Conservation (phyloP, 2,329 filamentous ascomycete species). For the Sporothrix euskadiensis region DNA sequence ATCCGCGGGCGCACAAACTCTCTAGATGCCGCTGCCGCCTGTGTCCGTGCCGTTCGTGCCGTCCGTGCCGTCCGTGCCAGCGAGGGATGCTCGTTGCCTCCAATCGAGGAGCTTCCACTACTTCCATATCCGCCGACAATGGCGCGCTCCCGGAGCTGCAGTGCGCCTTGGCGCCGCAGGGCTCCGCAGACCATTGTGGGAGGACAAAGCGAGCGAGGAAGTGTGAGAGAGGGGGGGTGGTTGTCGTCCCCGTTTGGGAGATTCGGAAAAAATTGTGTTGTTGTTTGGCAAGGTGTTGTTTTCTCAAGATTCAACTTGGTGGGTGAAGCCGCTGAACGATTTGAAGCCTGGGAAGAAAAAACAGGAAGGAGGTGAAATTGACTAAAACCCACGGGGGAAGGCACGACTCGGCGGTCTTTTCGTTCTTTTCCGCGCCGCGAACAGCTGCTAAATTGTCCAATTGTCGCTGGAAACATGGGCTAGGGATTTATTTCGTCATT, state of each 20-base stretch:
- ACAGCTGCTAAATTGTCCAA: neutral
- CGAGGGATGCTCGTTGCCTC: neutral
- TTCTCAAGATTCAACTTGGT: neutral
- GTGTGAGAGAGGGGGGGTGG: neutral
- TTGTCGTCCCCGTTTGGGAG: neutral
- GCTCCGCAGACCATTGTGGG: conserved; percentile 31
- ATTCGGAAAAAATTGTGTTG: neutral
- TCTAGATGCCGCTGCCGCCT: neutral
- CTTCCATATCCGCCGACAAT: conserved; percentile 17
- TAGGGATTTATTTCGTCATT: conserved; percentile 6
- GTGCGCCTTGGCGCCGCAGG: conserved; percentile 31
- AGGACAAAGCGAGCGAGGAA: neutral
- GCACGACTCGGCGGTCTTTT: neutral
- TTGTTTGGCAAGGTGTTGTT: neutral
- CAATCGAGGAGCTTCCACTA: neutral
- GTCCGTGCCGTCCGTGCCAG: neutral
- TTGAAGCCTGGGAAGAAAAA: conserved; percentile 15
- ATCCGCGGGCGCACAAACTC: conserved; percentile 17
- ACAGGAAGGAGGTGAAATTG: neutral
- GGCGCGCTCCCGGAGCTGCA: conserved; percentile 30
- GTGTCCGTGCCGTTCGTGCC: neutral
- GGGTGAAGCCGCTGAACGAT: conserved; percentile 24
- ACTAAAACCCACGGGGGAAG: neutral
- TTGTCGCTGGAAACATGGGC: neutral
- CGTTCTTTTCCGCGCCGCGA: neutral